Evolutionary conservation across 2,329 filamentous ascomycete species (phyloP).

Genomic region (Hypoxylon sp.): DNA sequence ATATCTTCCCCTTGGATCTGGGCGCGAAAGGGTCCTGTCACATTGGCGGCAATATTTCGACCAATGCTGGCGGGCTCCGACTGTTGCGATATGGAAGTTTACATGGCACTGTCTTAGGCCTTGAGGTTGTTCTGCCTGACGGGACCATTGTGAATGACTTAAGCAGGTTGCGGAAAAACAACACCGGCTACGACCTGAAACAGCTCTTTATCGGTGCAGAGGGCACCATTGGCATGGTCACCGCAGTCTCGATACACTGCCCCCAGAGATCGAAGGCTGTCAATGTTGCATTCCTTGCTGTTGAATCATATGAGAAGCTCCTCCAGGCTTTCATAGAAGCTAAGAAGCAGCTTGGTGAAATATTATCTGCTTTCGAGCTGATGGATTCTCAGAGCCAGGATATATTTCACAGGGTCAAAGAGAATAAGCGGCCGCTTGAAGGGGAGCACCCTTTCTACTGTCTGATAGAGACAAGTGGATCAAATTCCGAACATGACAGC

Average conservation of each 20-base stretch:
- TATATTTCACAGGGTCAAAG: slow-evolving; percentile 80
- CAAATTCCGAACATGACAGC: slow-evolving; percentile 92
- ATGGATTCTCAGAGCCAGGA: slow-evolving; percentile 91
- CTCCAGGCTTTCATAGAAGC: slow-evolving; percentile 89
- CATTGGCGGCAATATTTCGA: slow-evolving; percentile 94
- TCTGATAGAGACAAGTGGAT: slow-evolving; percentile 95
- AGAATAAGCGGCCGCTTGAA: slow-evolving; percentile 85
- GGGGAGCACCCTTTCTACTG: slow-evolving; percentile 94
- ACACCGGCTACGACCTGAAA: slow-evolving; percentile 91
- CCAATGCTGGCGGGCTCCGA: slow-evolving; percentile 93
- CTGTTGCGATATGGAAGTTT: slow-evolving; percentile 93
- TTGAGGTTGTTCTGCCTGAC: slow-evolving; percentile 94
- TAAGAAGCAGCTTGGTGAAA: slow-evolving; percentile 91
- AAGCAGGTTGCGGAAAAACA: slow-evolving; percentile 93
- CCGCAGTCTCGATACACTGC: slow-evolving; percentile 88
- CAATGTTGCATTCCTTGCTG: slow-evolving; percentile 94
- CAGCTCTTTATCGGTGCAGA: slow-evolving; percentile 92
- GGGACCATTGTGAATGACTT: slow-evolving; percentile 94
- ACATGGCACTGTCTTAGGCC: slow-evolving; percentile 90
- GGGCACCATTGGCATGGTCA: slow-evolving; percentile 95
- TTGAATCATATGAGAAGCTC: slow-evolving; percentile 91
- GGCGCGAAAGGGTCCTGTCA: slow-evolving; percentile 98
- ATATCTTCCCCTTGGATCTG: slow-evolving; percentile 97
- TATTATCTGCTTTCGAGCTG: slow-evolving; percentile 96
- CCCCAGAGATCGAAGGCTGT: slow-evolving; percentile 88